Evolutionary conservation across 441 rosid species (phyloP).

Genomic region (Erysimum cheiri): DNA sequence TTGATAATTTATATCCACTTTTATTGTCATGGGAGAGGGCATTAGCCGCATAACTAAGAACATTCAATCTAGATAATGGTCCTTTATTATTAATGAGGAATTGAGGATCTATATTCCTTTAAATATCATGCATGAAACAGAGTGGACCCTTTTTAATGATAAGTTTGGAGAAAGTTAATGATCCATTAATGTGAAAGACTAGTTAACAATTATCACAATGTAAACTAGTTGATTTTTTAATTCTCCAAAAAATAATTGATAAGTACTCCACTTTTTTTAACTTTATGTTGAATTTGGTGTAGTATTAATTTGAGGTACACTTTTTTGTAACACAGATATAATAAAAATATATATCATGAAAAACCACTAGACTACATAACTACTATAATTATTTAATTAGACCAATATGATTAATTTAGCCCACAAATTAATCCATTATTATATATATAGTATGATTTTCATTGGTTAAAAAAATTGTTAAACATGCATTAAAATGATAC

Average conservation of each 20-base stretch:
- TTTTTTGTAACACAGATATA: not conserved
- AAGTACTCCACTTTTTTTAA: not conserved
- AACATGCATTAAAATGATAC: no score
- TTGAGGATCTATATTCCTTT: slow-evolving; percentile 8
- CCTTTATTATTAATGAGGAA: not conserved
- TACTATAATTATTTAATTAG: no score
- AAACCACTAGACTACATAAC: not conserved
- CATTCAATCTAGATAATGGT: slow-evolving; percentile 29
- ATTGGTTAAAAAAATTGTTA: no score
- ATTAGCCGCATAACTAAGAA: slow-evolving; percentile 32
- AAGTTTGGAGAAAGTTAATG: slow-evolving; percentile 27
- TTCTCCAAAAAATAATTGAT: not conserved
- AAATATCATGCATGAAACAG: slow-evolving; percentile 3
- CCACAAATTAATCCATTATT: no score
- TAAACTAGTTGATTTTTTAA: slow-evolving; percentile 9
- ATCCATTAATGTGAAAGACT: slow-evolving; percentile 22
- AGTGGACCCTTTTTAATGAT: slow-evolving; percentile 38
- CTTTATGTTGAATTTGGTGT: not conserved
- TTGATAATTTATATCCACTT: slow-evolving; percentile 27
- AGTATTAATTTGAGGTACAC: not conserved
- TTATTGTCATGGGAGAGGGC: slow-evolving; percentile 10
- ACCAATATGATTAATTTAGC: no score
- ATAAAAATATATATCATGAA: not conserved
- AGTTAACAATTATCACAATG: slow-evolving; percentile 11
- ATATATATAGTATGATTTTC: no score